These are phyloP conservation scores for Heterobasidion parviporum DNA, from an alignment of 1,284 basidiomycete genomes.

Conservation along the genomic window DNA sequence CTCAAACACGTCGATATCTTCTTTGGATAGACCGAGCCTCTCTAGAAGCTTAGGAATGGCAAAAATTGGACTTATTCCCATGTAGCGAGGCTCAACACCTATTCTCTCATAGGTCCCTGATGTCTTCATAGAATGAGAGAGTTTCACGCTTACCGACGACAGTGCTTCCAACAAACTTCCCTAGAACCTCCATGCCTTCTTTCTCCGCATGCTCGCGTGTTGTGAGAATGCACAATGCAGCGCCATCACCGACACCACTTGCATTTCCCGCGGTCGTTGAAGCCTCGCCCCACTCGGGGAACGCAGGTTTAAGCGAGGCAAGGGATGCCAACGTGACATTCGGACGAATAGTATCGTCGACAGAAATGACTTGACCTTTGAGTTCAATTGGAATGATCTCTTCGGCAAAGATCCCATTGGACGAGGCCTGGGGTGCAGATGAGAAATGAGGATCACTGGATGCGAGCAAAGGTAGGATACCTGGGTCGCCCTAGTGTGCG, in stretches of 20 bases:
- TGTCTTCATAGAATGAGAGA: constrained; percentile 16
- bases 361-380: constrained; percentile 45
- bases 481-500: constrained; percentile 69
- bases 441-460: neutral
- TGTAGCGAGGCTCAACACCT: constrained; percentile 74
- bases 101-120: constrained; percentile 26
- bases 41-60: constrained; percentile 79
- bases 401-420: constrained; percentile 60
- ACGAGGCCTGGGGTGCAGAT: constrained; percentile 39
- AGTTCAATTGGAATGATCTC: constrained; percentile 77
- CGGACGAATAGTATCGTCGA: constrained; percentile 78
- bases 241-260: constrained; percentile 92
- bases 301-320: constrained; percentile 61
- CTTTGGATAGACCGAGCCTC: constrained; percentile 66
- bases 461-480: constrained; percentile 22
- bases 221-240: constrained; percentile 84
- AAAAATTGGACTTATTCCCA: constrained; percentile 81
- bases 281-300: constrained; percentile 70
- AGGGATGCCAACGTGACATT: constrained; percentile 70
- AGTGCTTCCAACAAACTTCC: constrained; percentile 79
- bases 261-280: constrained; percentile 87
- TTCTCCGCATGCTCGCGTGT: constrained; percentile 77
- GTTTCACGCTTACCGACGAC: constrained; percentile 56
- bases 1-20: constrained; percentile 88
- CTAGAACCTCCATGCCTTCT: constrained; percentile 82